A percentile compares a stretch with the other conserved stretches of the same genome.
Evolutionary conservation across 1,139 yeast species (phyloP).

Genomic region (Suhomyces taliae): DNA sequence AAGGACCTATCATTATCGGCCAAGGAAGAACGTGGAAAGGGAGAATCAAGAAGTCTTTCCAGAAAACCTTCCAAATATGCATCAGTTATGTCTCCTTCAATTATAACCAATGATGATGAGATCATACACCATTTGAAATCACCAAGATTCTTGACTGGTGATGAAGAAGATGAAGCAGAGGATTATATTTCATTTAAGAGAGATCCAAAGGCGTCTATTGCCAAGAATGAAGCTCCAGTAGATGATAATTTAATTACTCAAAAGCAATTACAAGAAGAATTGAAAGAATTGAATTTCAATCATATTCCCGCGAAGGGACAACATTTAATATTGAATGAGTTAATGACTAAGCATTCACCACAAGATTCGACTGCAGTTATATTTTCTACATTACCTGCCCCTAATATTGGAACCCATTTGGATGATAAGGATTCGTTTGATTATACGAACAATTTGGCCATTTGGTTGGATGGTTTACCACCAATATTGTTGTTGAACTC

Average conservation of each 20-base stretch:
- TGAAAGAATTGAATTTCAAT: constrained; percentile 59
- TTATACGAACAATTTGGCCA: constrained; percentile 71
- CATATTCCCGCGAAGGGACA: constrained; percentile 91
- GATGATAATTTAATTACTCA: constrained; percentile 25
- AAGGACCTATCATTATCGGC: constrained; percentile 8
- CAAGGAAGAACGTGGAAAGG: neutral
- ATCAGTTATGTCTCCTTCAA: constrained; percentile 28
- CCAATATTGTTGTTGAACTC: constrained; percentile 82
- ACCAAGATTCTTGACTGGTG: constrained; percentile 35
- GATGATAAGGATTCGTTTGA: constrained; percentile 67
- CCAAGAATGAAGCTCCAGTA: neutral
- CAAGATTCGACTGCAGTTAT: constrained; percentile 63
- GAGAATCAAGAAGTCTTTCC: constrained; percentile 1
- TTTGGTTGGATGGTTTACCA: constrained; percentile 81
- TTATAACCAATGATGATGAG: constrained; percentile 41
- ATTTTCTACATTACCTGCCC: constrained; percentile 88
- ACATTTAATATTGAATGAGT: constrained; percentile 80
- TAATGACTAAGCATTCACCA: constrained; percentile 67
- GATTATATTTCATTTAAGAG: constrained; percentile 2
- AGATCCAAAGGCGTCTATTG: neutral
- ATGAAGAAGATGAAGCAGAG: constrained; percentile 22
- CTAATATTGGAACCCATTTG: constrained; percentile 76
- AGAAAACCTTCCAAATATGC: constrained; percentile 3
- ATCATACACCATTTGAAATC: constrained; percentile 38
- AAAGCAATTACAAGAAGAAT: constrained; percentile 41